phyloP scores from a whole-genome alignment of 129 eudicot species.

The Lactuca sativa region DNA sequence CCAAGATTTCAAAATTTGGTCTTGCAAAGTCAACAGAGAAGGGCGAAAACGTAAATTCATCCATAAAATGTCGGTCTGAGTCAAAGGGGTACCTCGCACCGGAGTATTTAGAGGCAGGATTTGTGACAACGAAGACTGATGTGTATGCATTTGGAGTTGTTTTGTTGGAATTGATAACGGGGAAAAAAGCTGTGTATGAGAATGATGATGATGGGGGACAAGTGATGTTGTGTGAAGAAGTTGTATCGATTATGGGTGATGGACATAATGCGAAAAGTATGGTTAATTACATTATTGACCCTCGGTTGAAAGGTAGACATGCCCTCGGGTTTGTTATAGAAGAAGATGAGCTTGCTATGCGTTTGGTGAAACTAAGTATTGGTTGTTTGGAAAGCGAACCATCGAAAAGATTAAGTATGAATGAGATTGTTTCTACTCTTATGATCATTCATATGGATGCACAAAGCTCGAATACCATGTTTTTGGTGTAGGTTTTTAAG shows the following conservation, averaged over 20 bases:
- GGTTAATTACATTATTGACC: slow-evolving; percentile 42
- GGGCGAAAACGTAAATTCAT: slow-evolving; percentile 38
- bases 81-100: slow-evolving; percentile 77
- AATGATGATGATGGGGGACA: slow-evolving; percentile 47
- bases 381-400: slow-evolving; percentile 66
- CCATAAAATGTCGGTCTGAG: slow-evolving; percentile 34
- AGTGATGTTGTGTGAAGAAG: slow-evolving; percentile 47
- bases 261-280: slow-evolving; percentile 29
- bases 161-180: slow-evolving; percentile 72
- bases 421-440: slow-evolving; percentile 48
- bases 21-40: slow-evolving; percentile 45
- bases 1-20: slow-evolving; percentile 69
- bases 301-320: slow-evolving; percentile 51
- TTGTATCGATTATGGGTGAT: slow-evolving; percentile 33
- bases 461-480: slow-evolving; percentile 30
- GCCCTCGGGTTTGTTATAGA: slow-evolving; percentile 57
- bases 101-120: slow-evolving; percentile 52
- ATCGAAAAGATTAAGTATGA: slow-evolving; percentile 45
- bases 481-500: not conserved
- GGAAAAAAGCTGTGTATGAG: slow-evolving; percentile 46
- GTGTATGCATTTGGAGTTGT: slow-evolving; percentile 88
- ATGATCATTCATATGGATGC: slow-evolving; percentile 69
- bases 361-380: slow-evolving; percentile 45
- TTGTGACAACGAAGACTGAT: slow-evolving; percentile 62
- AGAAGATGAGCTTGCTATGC: slow-evolving; percentile 45